phyloP scores from a whole-genome alignment of 805 yeast genomes.

The Yamadazyma akitaensis region DNA sequence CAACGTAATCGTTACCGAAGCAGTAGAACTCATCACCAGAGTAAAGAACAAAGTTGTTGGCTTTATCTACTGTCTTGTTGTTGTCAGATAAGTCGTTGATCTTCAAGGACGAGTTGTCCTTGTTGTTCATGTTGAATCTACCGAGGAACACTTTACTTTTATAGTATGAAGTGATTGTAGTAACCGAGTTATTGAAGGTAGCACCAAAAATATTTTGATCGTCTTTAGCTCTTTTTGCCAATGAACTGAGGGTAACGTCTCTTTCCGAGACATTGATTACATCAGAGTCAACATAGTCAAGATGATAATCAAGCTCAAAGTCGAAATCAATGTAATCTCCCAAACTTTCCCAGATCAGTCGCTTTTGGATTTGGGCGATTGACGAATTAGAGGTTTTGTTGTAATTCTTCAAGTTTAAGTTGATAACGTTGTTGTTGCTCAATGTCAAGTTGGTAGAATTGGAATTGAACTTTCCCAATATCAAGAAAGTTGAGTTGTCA shows the following conservation, averaged over 20 bases:
- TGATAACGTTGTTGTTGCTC: conserved; percentile 25
- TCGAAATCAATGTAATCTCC: conserved; percentile 6
- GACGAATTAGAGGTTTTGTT: conserved; percentile 32
- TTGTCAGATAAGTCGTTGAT: conserved; percentile 26
- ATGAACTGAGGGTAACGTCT: neutral
- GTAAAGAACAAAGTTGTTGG: conserved; percentile 38
- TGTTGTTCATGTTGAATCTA: conserved; percentile 24
- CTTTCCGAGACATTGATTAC: neutral
- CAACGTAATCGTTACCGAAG: conserved; percentile 33
- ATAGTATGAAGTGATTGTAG: conserved; percentile 19
- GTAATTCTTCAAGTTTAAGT: conserved; percentile 25
- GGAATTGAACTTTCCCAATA: conserved; percentile 47
- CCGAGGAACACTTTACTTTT: conserved; percentile 30
- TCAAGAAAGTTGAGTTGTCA: conserved; percentile 29
- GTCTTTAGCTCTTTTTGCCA: conserved; percentile 16
- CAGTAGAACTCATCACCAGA: conserved; percentile 39
- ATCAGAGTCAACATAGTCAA: no score
- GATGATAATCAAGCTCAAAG: conserved; percentile 3
- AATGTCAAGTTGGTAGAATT: conserved; percentile 27
- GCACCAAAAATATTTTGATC: conserved; percentile 23
- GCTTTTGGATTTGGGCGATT: conserved; percentile 15
- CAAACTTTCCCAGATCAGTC: conserved; percentile 1
- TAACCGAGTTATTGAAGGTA: conserved; percentile 27
- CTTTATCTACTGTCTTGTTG: conserved; percentile 22
- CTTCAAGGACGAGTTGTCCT: conserved; percentile 24